Evolutionary conservation across 2,329 filamentous ascomycete genomes (phyloP), one percentile per base, ranked within the genome.

Genomic region (Penicillium psychrosexuale): DNA sequence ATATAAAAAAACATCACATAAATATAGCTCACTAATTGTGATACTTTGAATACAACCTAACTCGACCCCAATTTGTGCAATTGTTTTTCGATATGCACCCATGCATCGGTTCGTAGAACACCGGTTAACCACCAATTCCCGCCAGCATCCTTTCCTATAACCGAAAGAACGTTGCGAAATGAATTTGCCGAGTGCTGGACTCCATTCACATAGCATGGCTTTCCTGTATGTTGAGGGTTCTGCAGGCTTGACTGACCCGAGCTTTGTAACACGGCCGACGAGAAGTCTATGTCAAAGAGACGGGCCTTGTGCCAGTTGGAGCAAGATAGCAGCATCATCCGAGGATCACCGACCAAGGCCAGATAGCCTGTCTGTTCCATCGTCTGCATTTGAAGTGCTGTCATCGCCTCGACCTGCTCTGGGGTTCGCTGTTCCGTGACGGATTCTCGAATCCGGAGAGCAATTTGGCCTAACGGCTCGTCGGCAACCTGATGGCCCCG

Each of bases 91-190:
- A 47, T 33, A 17, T 37, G 19, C 8, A 8, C 22, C 45, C 45
- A 47, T 19, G 45, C 45, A 19, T 47, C 45, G 1, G 45, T 47
- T 37, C 45, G 45, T 7, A 47, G 19, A 17, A 47, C 45, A 13
- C 45, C 45, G 19, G 33, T 47, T 11, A 47, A 22, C 37, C 47
- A 49, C 47, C 47, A 49, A 11, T 49, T 42, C 13, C 47, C 37
- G 11, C 30, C 47, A 12, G 27, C 37, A 34, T 50, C 47, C 27
- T 17, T 50, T 8, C 47, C 47, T 8, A 38, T 50, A 8, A 50
- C 47, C 4, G 36, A 31, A 33, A 50, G 28, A 7, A 39, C 30
- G 24, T 50, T 50, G 11, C 47, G 27, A 17, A 40, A 50, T 34
- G 36, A 50, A 9, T 40, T 31, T 9, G 11, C 28, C 4, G 31